These are phyloP conservation scores for Omphalotus guepiniiformis DNA, from an alignment of 768 basidiomycete genomes.

Conservation along the genomic window DNA sequence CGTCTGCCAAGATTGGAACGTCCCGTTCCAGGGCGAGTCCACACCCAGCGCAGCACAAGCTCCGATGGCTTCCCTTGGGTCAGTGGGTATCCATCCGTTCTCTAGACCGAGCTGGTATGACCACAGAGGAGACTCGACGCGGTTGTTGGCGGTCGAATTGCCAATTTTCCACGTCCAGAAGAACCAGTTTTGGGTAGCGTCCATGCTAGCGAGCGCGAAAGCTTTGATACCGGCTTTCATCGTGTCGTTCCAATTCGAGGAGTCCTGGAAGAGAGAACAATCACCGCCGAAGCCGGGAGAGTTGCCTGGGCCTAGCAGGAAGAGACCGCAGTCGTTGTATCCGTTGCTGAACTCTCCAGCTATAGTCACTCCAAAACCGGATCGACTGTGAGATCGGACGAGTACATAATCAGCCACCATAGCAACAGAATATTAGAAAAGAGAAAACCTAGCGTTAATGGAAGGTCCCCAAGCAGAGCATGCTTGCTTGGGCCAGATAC, in stretches of 20 bases:
- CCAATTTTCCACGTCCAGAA: conserved; percentile 86
- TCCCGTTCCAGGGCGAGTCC: conserved; percentile 29
- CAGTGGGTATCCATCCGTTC: conserved; percentile 62
- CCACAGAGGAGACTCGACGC: conserved; percentile 57
- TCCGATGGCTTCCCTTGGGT: conserved; percentile 56
- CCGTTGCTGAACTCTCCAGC: conserved; percentile 68
- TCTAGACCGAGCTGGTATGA: conserved; percentile 66
- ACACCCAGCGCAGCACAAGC: conserved; percentile 49
- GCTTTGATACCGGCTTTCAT: conserved; percentile 12
- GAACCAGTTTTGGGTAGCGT: conserved; percentile 63
- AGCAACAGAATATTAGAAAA: background rate
- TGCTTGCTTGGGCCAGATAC: conserved; percentile 39
- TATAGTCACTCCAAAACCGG: conserved; percentile 53
- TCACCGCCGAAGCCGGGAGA: conserved; percentile 29
- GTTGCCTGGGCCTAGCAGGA: conserved; percentile 31
- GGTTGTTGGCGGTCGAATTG: conserved; percentile 47
- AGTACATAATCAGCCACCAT: background rate
- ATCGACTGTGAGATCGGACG: conserved; percentile 21
- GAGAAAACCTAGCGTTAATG: conserved; percentile 29
- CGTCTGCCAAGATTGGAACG: conserved; percentile 52
- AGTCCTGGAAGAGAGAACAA: conserved; percentile 39
- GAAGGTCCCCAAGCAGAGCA: conserved; percentile 50
- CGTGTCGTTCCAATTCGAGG: conserved; percentile 38
- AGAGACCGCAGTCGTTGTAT: conserved; percentile 54
- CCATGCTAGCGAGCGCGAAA: conserved; percentile 39